Evolutionary conservation across 176 grass and related monocot genomes (phyloP), one percentile per base, ranked within the genome.

Genomic region (Musa acuminata): DNA sequence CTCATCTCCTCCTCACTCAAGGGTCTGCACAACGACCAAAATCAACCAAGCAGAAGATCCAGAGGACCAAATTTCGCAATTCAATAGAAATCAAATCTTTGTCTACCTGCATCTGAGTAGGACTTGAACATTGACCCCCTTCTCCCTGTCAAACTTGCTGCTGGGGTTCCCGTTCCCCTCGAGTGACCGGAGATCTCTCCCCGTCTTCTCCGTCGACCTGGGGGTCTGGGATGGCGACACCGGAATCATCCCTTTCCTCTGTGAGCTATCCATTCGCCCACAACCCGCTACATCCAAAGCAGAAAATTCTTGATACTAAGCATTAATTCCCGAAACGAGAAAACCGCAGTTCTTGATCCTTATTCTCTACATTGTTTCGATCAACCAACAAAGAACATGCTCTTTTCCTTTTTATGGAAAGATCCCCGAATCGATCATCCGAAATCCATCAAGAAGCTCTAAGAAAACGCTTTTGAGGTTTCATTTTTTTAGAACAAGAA

Each of bases 111-210:
- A 99, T 83, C 96, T 87, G 7, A 99, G 88, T 77, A 99, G 89
- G 80, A 99, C 96, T 77, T 99, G 96, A 73, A 99, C 96, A 87
- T 99, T 99, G 78, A 99, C 96, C 50, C 96, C 96, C 78, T 96
- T 96, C 57, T 96, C 92, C 79, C 80, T 99, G 22, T 99, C 96
- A 53, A 84, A 87, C 76, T 87, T 99, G 0, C 69, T 8, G 64
- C 78, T 90, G 72, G 78, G 50, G 27, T 80, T 75, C 10, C 88
- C 88, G 13, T 95, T 99, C 22, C 86, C 70, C 8, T 94, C 96
- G 9, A 83, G 77, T 0, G 84, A 99, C 71, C 96, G 89, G 70
- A 87, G 70, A 55, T 99, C 94, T 86, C 85, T 90, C 26, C 87
- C 87, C 14, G 69, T 78, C 72, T 87, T 98, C 53, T 99, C 96